Percentiles rank a stretch among this genome's conserved stretches.
Evolutionary conservation across 2,329 filamentous ascomycete species (phyloP).

Genomic region (Aureobasidium sp.): DNA sequence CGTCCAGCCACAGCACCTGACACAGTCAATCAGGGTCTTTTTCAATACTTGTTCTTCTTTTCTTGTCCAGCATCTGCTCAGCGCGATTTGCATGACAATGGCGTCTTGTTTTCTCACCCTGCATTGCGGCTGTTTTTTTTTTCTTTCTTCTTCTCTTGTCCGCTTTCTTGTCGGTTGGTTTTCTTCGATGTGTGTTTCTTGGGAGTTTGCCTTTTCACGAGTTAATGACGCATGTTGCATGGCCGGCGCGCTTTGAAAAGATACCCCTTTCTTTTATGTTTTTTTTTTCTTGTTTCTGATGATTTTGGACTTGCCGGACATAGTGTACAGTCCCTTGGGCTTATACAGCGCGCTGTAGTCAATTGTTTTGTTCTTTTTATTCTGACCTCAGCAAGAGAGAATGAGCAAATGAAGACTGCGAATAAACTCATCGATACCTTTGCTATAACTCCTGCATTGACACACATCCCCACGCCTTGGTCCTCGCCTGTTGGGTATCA

Average conservation of each 20-base stretch:
- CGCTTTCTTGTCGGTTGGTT: not conserved
- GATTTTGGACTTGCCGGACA: no score
- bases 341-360: not conserved
- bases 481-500: not conserved
- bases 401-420: not conserved
- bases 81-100: not conserved
- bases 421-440: no score
- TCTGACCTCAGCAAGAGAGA: not conserved
- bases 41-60: not conserved
- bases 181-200: not conserved
- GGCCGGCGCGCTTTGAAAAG: conserved; percentile 8
- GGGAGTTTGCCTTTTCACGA: not conserved
- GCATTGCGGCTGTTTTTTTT: not conserved
- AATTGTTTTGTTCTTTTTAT: not conserved
- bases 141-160: no score
- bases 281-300: not conserved
- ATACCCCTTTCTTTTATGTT: not conserved
- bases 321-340: not conserved
- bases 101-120: not conserved
- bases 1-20: not conserved
- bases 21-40: not conserved
- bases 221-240: conserved; percentile 13
- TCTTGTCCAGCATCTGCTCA: not conserved
- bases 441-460: no score
- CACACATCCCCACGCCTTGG: no score